A percentile compares a stretch with the other conserved stretches of the same genome.
Evolutionary conservation across 371 early-diverging fungal species (phyloP).

Genomic region (Dichotomocladium elegans): DNA sequence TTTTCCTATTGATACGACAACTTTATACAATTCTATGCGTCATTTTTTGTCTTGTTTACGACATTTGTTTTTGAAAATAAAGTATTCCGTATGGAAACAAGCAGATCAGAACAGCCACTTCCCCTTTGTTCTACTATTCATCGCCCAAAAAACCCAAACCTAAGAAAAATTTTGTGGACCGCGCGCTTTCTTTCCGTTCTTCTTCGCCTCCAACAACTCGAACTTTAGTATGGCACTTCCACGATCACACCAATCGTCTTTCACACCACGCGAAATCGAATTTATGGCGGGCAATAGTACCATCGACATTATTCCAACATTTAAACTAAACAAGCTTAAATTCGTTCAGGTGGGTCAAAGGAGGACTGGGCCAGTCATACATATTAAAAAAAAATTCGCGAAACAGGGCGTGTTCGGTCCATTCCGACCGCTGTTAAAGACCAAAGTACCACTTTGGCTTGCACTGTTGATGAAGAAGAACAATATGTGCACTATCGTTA

Average conservation of each 20-base stretch:
- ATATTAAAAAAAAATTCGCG: no score
- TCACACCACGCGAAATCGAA: constrained; percentile 82
- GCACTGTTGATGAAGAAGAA: constrained; percentile 80
- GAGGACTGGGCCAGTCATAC: not conserved
- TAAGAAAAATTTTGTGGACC: no score
- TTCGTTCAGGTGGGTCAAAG: constrained; percentile 58
- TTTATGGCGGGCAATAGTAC: constrained; percentile 77
- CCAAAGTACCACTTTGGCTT: constrained; percentile 84
- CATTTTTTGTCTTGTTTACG: no score
- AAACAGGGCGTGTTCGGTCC: constrained; percentile 67
- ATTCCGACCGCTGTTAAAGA: constrained; percentile 70
- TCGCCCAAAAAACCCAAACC: no score
- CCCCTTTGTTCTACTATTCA: no score
- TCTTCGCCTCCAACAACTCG: no score
- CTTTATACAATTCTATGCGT: no score
- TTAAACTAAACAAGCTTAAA: constrained; percentile 57
- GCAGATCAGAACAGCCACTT: no score
- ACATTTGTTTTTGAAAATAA: no score
- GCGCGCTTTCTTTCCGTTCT: no score
- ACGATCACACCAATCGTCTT: constrained; percentile 48
- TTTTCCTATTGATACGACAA: no score
- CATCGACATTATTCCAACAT: constrained; percentile 68
- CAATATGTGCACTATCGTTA: constrained; percentile 76
- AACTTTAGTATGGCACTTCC: constrained; percentile 56
- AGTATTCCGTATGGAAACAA: no score